phyloP scores from a whole-genome alignment of 805 yeast species.

The Myxozyma kluyveri region DNA sequence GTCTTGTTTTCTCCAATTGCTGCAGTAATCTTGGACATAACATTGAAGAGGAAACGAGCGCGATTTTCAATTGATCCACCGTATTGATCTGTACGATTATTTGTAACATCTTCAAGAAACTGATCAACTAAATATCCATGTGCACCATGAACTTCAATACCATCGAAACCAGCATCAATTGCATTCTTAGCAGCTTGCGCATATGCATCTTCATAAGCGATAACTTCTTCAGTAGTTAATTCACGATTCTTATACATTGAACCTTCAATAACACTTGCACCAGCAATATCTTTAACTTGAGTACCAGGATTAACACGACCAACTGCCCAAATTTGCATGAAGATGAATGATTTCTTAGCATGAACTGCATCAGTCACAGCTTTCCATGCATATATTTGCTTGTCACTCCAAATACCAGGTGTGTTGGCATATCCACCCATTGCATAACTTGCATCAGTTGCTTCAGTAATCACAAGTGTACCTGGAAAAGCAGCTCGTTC shows the following conservation, averaged over 20 bases:
- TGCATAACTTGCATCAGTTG: conserved; percentile 46
- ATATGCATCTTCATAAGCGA: conserved; percentile 46
- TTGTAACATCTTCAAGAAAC: conserved; percentile 48
- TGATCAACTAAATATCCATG: conserved; percentile 56
- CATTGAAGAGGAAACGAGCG: conserved; percentile 50
- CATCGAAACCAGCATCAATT: conserved; percentile 55
- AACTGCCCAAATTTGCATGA: conserved; percentile 48
- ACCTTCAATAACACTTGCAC: conserved; percentile 35
- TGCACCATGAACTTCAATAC: conserved; percentile 64
- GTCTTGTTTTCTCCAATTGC: conserved; percentile 50
- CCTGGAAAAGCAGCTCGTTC: conserved; percentile 56
- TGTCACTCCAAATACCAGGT: conserved; percentile 62
- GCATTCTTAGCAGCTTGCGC: conserved; percentile 54
- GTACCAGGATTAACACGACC: conserved; percentile 44
- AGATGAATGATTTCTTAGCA: conserved; percentile 41
- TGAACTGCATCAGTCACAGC: conserved; percentile 49
- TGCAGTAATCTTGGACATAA: conserved; percentile 50
- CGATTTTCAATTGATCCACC: conserved; percentile 65
- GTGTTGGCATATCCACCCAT: conserved; percentile 43
- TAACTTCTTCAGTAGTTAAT: conserved; percentile 45
- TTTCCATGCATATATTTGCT: conserved; percentile 82
- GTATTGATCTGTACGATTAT: conserved; percentile 57
- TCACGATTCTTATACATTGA: neutral
- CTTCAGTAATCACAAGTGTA: conserved; percentile 60
- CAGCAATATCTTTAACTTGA: conserved; percentile 36